Evolutionary conservation across 768 basidiomycete species (phyloP).

Genomic region (Russula abietina): DNA sequence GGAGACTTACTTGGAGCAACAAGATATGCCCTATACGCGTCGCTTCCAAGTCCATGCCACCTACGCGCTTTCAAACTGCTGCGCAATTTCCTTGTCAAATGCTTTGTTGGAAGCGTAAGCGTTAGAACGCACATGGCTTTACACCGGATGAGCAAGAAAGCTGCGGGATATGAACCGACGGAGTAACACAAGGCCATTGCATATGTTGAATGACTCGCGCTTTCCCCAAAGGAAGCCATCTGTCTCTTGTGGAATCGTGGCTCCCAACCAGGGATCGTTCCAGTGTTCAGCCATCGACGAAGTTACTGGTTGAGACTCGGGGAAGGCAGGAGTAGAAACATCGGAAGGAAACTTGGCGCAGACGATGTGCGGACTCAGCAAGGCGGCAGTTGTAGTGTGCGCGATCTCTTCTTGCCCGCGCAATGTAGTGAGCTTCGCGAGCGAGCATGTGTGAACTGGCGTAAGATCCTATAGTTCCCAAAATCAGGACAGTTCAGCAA

Average conservation of each 20-base stretch:
- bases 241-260: conserved; percentile 14
- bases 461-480: conserved; percentile 17
- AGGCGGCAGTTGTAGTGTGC: neutral
- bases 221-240: conserved; percentile 9
- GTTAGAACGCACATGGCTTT: conserved; percentile 43
- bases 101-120: conserved; percentile 56
- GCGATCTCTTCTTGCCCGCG: conserved; percentile 21
- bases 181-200: too few species aligned
- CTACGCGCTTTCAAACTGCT: conserved; percentile 79
- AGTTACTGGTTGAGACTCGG: neutral
- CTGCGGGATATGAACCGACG: neutral
- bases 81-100: conserved; percentile 79
- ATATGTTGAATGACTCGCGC: too few species aligned
- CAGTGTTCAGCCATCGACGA: conserved; percentile 14
- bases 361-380: conserved; percentile 19
- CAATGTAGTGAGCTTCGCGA: conserved; percentile 18
- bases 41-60: conserved; percentile 57
- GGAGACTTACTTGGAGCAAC: conserved; percentile 60
- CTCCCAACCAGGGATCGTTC: conserved; percentile 23
- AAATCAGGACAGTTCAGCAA: neutral
- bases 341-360: conserved; percentile 21
- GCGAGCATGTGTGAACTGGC: conserved; percentile 22
- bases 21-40: conserved; percentile 75
- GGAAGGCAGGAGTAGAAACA: neutral
- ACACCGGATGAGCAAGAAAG: neutral